Percentiles rank a stretch among this genome's conserved stretches.
Conservation (phyloP, 164 flowering plant genomes). For the Cinnamomum micranthum region DNA sequence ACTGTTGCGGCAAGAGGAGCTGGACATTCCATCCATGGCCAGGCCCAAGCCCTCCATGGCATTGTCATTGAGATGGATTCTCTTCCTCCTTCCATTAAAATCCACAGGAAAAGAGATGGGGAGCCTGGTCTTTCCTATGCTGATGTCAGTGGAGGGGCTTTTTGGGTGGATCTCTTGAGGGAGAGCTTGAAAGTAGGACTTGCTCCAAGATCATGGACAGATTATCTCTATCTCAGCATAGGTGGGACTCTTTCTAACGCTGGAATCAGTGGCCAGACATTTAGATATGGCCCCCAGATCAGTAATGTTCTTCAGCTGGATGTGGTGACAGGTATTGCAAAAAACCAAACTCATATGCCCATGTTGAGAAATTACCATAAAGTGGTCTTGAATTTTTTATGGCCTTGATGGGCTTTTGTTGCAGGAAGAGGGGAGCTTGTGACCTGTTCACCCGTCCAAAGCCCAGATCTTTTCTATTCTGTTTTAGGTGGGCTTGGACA, state of each 20-base stretch:
- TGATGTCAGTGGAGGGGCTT: slow-evolving; percentile 37
- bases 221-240: slow-evolving; percentile 33
- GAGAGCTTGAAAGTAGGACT: slow-evolving; percentile 26
- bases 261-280: slow-evolving; percentile 47
- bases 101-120: slow-evolving; percentile 10
- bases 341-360: not conserved
- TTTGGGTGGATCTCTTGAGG: slow-evolving; percentile 36
- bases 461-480: slow-evolving; percentile 34
- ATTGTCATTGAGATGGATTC: slow-evolving; percentile 37
- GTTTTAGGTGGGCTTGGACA: slow-evolving; percentile 53
- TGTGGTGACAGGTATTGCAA: slow-evolving; percentile 38
- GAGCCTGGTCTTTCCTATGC: slow-evolving; percentile 21
- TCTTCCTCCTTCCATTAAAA: slow-evolving; percentile 24
- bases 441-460: slow-evolving; percentile 32
- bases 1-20: slow-evolving; percentile 39
- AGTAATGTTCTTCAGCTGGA: slow-evolving; percentile 38
- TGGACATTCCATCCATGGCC: slow-evolving; percentile 41
- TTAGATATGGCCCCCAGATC: slow-evolving; percentile 35
- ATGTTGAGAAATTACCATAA: not conserved
- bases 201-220: slow-evolving; percentile 48
- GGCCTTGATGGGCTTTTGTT: not conserved
- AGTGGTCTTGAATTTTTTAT: not conserved
- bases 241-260: slow-evolving; percentile 48
- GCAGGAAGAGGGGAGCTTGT: slow-evolving; percentile 36
- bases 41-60: slow-evolving; percentile 38